Evolutionary conservation across 345 rosid species (phyloP), one percentile per base, ranked within the genome.

Genomic region (Bretschneidera sinensis): DNA sequence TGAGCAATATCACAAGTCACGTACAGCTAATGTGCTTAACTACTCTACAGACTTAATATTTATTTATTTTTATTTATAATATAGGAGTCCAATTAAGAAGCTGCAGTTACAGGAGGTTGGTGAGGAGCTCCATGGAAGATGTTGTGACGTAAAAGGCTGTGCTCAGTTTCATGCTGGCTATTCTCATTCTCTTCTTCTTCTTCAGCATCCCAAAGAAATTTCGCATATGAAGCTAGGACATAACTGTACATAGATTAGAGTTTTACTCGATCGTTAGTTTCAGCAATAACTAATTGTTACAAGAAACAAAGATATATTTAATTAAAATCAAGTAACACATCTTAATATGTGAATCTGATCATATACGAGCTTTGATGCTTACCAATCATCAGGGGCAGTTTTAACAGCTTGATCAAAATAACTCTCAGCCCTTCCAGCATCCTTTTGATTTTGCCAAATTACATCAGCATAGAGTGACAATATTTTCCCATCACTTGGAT

Each of bases 171-270:
- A 22, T 43, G 59, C 20, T 22, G 54, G 18, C 18, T 17, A 50
- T 48, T 60, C 19, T 28, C 57, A 39, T 9, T 43, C 21, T 51
- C 61, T 5, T 25, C 33, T 50, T 53, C 80, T 3, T 86, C 89
- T 21, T 84, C 89, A 39, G 63, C 74, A 66, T 85, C 96, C 94
- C 91, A 84, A 8, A 85, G 70, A 67, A 88, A 85, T 55, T 55
- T 79, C 21, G 96, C 97, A 72, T 85, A 87, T 59, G 97, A 84
- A 55, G 86, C 89, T 51, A 75, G 78, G 55, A 85, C 79, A 66
- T 74, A 82, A 61, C 96, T 91, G 80, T 73, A 70, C 18, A 25
- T 28, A 18, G 52, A 33, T 21, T 23, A 18, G 2, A 55, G n/a
- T 7, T 21, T 57, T 51, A 28, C 11, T 35, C 31, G n/a, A n/a